Evolutionary conservation across 208 protist genomes (phyloP).

Genomic region (Angomonas deanei): DNA sequence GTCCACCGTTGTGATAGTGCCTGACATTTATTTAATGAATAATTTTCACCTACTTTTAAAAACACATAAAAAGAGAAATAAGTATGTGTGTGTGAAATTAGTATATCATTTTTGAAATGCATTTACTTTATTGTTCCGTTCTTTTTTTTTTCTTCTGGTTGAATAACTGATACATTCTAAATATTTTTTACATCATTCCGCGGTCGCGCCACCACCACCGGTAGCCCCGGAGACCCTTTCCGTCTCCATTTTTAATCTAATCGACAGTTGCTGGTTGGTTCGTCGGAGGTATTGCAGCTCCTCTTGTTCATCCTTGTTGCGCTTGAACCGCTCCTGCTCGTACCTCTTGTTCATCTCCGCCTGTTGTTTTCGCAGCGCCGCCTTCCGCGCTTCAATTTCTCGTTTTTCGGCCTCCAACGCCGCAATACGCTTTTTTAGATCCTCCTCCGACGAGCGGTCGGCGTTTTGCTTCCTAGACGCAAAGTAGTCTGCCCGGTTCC

Average conservation of each 20-base stretch:
- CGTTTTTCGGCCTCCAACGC: constrained; percentile 20
- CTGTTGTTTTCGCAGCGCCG: constrained; percentile 16
- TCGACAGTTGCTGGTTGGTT: constrained; percentile 93
- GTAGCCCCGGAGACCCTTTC: constrained; percentile 38
- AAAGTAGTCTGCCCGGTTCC: constrained; percentile 71
- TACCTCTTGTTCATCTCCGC: constrained; percentile 16
- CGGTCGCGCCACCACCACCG: background rate
- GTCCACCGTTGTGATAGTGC: background rate
- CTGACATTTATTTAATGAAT: background rate
- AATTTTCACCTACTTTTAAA: background rate
- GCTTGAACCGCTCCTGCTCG: constrained; percentile 31
- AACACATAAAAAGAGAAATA: background rate
- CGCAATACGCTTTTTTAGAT: constrained; percentile 24
- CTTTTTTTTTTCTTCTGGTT: constrained; percentile 2
- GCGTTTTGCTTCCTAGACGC: constrained; percentile 49
- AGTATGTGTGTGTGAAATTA: background rate
- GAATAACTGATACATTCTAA: background rate
- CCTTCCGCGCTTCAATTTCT: constrained; percentile 20
- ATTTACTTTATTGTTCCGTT: background rate
- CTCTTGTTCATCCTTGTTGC: constrained; percentile 89
- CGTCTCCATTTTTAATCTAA: constrained; percentile 81
- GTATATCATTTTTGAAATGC: background rate
- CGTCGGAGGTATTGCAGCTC: constrained; percentile 93
- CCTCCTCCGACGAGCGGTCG: background rate
- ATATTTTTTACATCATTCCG: too few relatives aligned